These are phyloP conservation scores for Stylonectria norvegica DNA, from an alignment of 2,329 filamentous ascomycete species.

Conservation along the genomic window DNA sequence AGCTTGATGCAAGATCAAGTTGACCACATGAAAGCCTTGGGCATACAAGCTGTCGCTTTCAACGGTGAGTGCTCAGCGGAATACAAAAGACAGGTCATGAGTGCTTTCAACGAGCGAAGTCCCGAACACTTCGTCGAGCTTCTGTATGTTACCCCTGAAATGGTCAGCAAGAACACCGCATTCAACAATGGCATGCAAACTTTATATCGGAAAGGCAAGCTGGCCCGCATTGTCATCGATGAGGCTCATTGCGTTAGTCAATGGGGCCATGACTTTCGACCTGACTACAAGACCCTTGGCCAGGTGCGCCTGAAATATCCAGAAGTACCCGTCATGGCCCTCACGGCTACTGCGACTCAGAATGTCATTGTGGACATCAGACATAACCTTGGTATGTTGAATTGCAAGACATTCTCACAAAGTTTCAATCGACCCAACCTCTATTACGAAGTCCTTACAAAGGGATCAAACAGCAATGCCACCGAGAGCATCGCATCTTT, in stretches of 20 bases:
- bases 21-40: conserved; percentile 68
- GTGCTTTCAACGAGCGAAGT: conserved; percentile 56
- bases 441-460: conserved; percentile 77
- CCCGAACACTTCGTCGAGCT: conserved; percentile 79
- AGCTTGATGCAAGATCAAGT: conserved; percentile 99
- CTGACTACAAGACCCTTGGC: conserved; percentile 88
- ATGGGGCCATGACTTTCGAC: conserved; percentile 97
- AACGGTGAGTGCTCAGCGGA: conserved; percentile 69
- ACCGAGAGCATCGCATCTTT: conserved; percentile 54
- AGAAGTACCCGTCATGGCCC: conserved; percentile 83
- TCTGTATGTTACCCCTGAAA: conserved; percentile 94
- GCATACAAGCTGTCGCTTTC: conserved; percentile 76
- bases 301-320: conserved; percentile 69
- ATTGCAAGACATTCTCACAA: conserved; percentile 77
- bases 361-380: conserved; percentile 91
- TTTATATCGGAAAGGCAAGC: conserved; percentile 66
- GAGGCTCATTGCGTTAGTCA: conserved; percentile 99
- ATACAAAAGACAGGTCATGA: conserved; percentile 64
- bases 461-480: conserved; percentile 54
- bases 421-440: conserved; percentile 98
- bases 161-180: conserved; percentile 76
- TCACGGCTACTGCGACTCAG: conserved; percentile 91
- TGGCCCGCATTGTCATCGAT: conserved; percentile 92
- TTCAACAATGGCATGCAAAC: conserved; percentile 64
- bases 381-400: conserved; percentile 79